Percentiles rank a stretch among this genome's conserved stretches.
These are phyloP conservation scores for Penstemon eatonii DNA, from an alignment of 257 asterid genomes.

Conservation along the genomic window DNA sequence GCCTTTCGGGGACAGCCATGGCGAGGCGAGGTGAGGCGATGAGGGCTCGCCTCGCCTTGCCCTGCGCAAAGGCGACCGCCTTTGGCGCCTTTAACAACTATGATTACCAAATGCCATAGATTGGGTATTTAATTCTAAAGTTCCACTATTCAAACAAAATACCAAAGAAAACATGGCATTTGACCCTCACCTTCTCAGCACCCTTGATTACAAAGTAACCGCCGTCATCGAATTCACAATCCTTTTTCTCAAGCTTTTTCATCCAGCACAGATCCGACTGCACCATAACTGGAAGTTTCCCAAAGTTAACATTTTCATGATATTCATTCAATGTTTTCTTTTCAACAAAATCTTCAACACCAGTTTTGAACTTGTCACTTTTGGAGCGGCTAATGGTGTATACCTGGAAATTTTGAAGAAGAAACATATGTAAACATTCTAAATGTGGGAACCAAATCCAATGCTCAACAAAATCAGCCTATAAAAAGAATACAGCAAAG, in stretches of 20 bases:
- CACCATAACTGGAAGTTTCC: slow-evolving; percentile 93
- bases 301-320: slow-evolving; percentile 41
- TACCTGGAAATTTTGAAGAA: slow-evolving; percentile 50
- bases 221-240: slow-evolving; percentile 85
- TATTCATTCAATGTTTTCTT: slow-evolving; percentile 45
- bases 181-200: slow-evolving; percentile 79
- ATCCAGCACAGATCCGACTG: slow-evolving; percentile 76
- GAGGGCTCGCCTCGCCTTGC: too few species aligned
- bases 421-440: not conserved
- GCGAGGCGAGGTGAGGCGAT: too few species aligned
- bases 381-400: slow-evolving; percentile 56
- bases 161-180: slow-evolving; percentile 4
- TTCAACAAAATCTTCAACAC: slow-evolving; percentile 50
- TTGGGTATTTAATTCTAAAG: not conserved
- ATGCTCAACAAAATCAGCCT: not conserved
- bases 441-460: not conserved
- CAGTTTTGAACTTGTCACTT: slow-evolving; percentile 85
- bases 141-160: slow-evolving; percentile 12
- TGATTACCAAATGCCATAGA: too few species aligned
- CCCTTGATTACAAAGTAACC: slow-evolving; percentile 94
- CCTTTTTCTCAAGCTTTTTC: slow-evolving; percentile 50
- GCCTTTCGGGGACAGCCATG: too few species aligned
- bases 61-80: too few species aligned
- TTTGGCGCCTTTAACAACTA: too few species aligned
- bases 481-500: not conserved